These are phyloP conservation scores for Beta corolliflora DNA, from an alignment of 179 eudicot genomes.

Conservation along the genomic window DNA sequence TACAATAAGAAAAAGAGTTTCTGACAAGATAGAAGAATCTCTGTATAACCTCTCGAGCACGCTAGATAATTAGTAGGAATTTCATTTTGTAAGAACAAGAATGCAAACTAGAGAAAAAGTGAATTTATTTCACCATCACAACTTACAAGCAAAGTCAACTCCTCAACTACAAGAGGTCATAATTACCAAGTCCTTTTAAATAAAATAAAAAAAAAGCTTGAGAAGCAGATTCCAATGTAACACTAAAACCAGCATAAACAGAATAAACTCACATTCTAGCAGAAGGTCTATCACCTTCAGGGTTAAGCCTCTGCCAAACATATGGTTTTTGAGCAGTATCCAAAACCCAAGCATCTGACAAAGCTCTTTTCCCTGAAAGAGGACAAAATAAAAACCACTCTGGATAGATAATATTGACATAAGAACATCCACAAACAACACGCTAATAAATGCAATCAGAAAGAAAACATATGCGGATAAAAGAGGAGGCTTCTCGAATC, in stretches of 20 bases:
- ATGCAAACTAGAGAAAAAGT: not conserved
- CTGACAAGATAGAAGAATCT: not conserved
- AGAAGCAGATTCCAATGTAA: not conserved
- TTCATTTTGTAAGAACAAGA: not conserved
- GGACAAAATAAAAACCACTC: conserved; percentile 8
- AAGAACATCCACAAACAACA: conserved; percentile 2
- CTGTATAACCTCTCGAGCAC: not conserved
- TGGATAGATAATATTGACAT: not conserved
- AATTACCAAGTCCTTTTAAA: not conserved
- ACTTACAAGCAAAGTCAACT: not conserved
- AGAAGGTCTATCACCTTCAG: conserved; percentile 97
- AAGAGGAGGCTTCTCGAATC: not conserved
- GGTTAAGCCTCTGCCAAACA: conserved; percentile 81
- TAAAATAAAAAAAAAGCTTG: not conserved
- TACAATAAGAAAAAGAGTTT: not conserved
- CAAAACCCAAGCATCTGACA: conserved; percentile 94
- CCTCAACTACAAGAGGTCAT: not conserved
- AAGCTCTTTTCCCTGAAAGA: conserved; percentile 79
- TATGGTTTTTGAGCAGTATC: conserved; percentile 99
- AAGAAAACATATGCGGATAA: conserved; percentile 5
- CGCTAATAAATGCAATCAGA: not conserved
- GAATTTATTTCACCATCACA: not conserved
- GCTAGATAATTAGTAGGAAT: not conserved
- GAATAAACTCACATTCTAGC: conserved; percentile 94
- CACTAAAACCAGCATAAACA: conserved; percentile 12